Conservation (phyloP, 2,329 filamentous ascomycete species). For the Fusarium incarnatum region DNA sequence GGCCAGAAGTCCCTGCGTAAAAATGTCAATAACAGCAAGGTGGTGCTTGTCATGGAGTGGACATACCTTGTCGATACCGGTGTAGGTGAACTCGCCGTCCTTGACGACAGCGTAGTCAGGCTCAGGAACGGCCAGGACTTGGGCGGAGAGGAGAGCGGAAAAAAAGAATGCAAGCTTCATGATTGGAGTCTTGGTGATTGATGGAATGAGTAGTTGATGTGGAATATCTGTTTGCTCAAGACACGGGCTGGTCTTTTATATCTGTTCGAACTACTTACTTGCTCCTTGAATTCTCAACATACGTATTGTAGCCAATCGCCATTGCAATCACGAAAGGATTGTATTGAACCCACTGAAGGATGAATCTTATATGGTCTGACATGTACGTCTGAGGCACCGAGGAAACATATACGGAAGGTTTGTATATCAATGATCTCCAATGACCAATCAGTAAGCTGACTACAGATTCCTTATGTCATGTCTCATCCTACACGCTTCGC, state of each 20-base stretch:
- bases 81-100: conserved; percentile 6
- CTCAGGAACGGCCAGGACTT: conserved; percentile 8
- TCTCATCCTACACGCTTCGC: not conserved
- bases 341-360: not conserved
- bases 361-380: not conserved
- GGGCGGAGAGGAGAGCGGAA: conserved; percentile 4
- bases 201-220: not conserved
- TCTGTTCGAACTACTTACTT: not conserved
- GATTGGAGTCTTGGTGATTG: not conserved
- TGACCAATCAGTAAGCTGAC: not conserved
- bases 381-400: not conserved
- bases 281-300: no score
- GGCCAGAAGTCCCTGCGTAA: not conserved
- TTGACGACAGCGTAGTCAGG: conserved; percentile 2
- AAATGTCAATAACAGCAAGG: not conserved
- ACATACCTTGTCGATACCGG: conserved; percentile 17
- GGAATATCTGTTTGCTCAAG: not conserved
- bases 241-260: rapidly evolving
- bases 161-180: conserved; percentile 14
- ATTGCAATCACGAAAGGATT: not conserved
- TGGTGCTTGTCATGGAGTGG: not conserved
- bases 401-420: not conserved
- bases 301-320: not conserved
- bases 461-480: not conserved
- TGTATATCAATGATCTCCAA: not conserved